Conservation (phyloP, 164 flowering plant genomes). For the Hamamelis virginiana region DNA sequence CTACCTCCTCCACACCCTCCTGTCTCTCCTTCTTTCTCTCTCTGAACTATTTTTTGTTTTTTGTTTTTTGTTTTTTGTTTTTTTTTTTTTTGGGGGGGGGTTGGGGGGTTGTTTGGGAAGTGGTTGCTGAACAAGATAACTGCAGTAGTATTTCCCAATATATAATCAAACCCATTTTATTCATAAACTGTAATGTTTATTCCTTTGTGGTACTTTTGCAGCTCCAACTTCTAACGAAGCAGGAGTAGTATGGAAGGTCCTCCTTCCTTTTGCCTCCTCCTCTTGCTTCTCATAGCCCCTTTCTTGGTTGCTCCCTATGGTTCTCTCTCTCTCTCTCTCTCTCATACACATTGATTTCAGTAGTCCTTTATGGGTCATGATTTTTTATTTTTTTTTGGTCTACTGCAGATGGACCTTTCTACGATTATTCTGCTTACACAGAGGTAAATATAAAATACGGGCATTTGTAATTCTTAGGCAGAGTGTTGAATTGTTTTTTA, state of each 20-base stretch:
- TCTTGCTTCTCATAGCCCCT: constrained; percentile 2
- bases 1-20: background rate
- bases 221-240: background rate
- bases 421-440: constrained; percentile 73
- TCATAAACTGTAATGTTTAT: background rate
- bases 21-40: background rate
- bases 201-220: background rate
- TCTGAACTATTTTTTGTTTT: no score
- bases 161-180: background rate
- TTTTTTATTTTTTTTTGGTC: constrained; percentile 1
- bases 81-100: no score
- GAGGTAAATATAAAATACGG: constrained; percentile 40
- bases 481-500: no score
- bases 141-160: background rate
- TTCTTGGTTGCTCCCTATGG: constrained; percentile 6
- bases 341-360: background rate
- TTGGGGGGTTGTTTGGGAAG: no score
- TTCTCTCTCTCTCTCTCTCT: constrained; percentile 13
- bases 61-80: no score
- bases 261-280: background rate
- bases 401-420: constrained; percentile 67
- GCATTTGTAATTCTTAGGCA: no score
- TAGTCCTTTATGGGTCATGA: background rate
- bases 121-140: background rate
- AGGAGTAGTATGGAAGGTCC: background rate